Base-by-base conservation (phyloP, 2,329 filamentous ascomycete species). In the Aspergillus carbonarius region DNA sequence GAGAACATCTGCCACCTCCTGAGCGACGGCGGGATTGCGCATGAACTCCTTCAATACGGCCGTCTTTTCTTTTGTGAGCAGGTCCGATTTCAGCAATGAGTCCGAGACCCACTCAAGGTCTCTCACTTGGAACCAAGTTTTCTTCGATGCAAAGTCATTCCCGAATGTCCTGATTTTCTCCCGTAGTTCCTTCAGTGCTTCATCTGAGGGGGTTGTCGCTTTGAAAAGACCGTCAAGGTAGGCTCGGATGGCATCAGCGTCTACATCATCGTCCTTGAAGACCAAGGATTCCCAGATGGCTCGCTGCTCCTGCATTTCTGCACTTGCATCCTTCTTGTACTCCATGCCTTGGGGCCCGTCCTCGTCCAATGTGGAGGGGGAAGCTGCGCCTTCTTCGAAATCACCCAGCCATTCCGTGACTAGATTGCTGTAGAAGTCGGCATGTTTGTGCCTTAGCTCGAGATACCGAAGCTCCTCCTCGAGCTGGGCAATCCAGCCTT, bases 1-100 rank as follows among this genome's bases (percentile, higher is more conserved):
- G 39, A 86, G 71, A 9, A 86, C 82, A 66, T 85, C 83, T 8
- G 78, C 79, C 7, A 86, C 76, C 62, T 86, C 83, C 30, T 75
- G 76, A 1, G 82, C 70, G 1, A 85, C 81, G 6, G 78, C 74
- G 1, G 77, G 69, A 54, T 81, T 83, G 18, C 74, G 75, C 55
- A 79, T 70, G 44, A 85, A 82, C 44, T 83, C 81, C 49, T 79
- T 79, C 42, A 85, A 70, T 3, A 80, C 79, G 15, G 73, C 70
- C 6, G 75, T 72, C 66, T 85, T 85, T 53, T 83, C 76, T 1
- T 82, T 79, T 3, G 77, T 79, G 42, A 86, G 74, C 2, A 85
- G 69, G 61, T 84, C 82, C 1, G 77, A 75, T 23, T 73, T 71
- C 18, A 86, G 67, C 13, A 87, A 71, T 1, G 82, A 80, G 7